Percentiles rank a stretch among this genome's conserved stretches.
These are phyloP conservation scores for Maudiozyma saulgeensis DNA, from an alignment of 805 yeast genomes.

Conservation along the genomic window DNA sequence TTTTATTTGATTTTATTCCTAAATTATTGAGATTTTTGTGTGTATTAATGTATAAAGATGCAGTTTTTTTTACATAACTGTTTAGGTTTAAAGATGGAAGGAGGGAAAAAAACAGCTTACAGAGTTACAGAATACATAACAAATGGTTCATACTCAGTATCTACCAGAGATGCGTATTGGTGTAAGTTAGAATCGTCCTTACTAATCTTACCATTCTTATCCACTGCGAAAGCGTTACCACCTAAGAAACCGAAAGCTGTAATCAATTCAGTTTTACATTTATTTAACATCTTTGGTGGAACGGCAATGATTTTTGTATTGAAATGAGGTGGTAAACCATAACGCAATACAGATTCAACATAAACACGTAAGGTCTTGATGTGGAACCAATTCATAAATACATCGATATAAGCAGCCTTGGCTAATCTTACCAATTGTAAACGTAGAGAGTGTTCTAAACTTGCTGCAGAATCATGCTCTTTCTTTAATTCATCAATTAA, in stretches of 20 bases:
- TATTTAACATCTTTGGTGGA: conserved; percentile 38
- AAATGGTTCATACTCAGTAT: conserved; percentile 93
- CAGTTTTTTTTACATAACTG: too few species aligned
- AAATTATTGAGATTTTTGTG: neutral
- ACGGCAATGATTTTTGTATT: conserved; percentile 40
- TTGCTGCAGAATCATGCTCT: conserved; percentile 69
- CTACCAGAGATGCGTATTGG: conserved; percentile 88
- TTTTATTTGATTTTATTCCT: neutral
- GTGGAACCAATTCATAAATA: conserved; percentile 81
- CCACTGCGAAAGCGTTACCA: conserved; percentile 73
- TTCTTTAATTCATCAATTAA: conserved; percentile 58
- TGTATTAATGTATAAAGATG: neutral
- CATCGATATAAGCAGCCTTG: conserved; percentile 82
- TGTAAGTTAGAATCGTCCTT: conserved; percentile 53
- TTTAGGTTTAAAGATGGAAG: too few species aligned
- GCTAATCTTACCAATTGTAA: conserved; percentile 77
- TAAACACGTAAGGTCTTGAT: conserved; percentile 77
- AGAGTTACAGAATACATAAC: conserved; percentile 54
- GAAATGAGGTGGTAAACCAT: conserved; percentile 93
- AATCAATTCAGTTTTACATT: conserved; percentile 61
- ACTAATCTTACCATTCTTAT: conserved; percentile 54
- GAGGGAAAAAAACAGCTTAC: neutral
- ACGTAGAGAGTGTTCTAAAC: conserved; percentile 61
- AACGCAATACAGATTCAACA: conserved; percentile 89
- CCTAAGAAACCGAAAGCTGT: conserved; percentile 80